phyloP scores from a whole-genome alignment of 2,329 filamentous ascomycete genomes.

The Sarocladiaceae sp. region DNA sequence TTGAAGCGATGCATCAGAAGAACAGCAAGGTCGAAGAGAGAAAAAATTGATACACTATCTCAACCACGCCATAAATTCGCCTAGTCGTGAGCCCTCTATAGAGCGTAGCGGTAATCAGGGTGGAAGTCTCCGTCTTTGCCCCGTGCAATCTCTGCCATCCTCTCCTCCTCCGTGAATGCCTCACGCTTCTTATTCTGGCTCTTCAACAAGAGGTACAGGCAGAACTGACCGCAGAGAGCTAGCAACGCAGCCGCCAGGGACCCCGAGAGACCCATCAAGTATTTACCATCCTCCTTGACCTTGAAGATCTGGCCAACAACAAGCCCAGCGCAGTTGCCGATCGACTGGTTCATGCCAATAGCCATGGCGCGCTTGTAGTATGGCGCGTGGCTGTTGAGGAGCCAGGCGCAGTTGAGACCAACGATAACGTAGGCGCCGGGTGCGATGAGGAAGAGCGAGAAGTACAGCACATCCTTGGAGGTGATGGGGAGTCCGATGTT shows the following conservation, averaged over 20 bases:
- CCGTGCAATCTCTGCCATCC: slow-evolving; percentile 15
- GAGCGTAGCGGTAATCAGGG: slow-evolving; percentile 17
- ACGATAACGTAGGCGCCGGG: slow-evolving; percentile 22
- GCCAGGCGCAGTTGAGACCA: slow-evolving; percentile 38
- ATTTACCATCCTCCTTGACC: slow-evolving; percentile 16
- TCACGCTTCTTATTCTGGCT: slow-evolving; percentile 16
- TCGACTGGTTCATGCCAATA: slow-evolving; percentile 38
- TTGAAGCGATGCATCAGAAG: no score
- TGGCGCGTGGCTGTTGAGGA: slow-evolving; percentile 39
- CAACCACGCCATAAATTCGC: no score
- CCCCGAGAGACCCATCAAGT: slow-evolving; percentile 16
- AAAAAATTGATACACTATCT: no score
- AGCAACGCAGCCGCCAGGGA: slow-evolving; percentile 17
- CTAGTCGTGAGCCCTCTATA: slow-evolving; percentile 12
- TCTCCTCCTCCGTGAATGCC: slow-evolving; percentile 16
- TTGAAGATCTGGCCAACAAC: slow-evolving; percentile 23
- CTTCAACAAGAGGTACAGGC: slow-evolving; percentile 15
- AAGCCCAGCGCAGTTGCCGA: slow-evolving; percentile 41
- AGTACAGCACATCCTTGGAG: slow-evolving; percentile 12
- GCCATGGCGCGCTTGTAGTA: slow-evolving; percentile 40
- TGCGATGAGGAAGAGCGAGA: slow-evolving; percentile 17
- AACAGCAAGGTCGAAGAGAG: no score
- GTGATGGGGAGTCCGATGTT: slow-evolving; percentile 16
- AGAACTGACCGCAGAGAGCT: slow-evolving; percentile 15
- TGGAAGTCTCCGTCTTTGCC: slow-evolving; percentile 19